phyloP scores from a whole-genome alignment of 192 early-diverging fungal genomes.

The Coemansia sp. region DNA sequence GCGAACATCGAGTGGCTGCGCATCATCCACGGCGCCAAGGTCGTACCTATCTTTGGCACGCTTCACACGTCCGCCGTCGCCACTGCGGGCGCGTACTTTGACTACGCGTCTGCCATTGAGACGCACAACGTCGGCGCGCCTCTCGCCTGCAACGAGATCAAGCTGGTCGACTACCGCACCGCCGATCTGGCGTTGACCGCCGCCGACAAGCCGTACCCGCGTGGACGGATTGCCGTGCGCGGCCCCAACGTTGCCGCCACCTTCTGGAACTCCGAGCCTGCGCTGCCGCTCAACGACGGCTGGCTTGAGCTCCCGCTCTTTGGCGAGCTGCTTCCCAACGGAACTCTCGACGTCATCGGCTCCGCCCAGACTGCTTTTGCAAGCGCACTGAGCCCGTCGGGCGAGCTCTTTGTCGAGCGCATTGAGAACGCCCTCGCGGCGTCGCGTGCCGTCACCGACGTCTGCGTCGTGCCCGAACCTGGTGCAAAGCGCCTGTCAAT shows the following conservation, averaged over 20 bases:
- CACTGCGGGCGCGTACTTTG: conserved; percentile 31
- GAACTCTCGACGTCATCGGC: conserved; percentile 35
- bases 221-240: conserved; percentile 35
- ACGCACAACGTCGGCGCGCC: conserved; percentile 49
- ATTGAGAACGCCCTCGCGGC: conserved; percentile 26
- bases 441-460: conserved; percentile 24
- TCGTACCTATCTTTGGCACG: conserved; percentile 39
- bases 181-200: conserved; percentile 1
- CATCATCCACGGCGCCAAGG: conserved; percentile 33
- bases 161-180: conserved; percentile 27
- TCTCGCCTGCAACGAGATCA: conserved; percentile 49
- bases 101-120: conserved; percentile 45
- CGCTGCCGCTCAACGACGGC: conserved; percentile 8
- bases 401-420: conserved; percentile 17
- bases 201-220: conserved; percentile 33
- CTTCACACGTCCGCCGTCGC: conserved; percentile 11
- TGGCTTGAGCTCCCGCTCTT: conserved; percentile 34
- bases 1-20: conserved; percentile 46
- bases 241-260: conserved; percentile 30
- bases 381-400: conserved; percentile 15
- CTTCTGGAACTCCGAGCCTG: conserved; percentile 21
- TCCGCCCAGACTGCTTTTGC: conserved; percentile 4
- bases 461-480: conserved; percentile 18
- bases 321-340: conserved; percentile 43
- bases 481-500: conserved; percentile 5